A percentile compares a stretch with the other conserved stretches of the same genome.
Conservation (phyloP, 2,329 filamentous ascomycete genomes). For the Arthroderma uncinatum region DNA sequence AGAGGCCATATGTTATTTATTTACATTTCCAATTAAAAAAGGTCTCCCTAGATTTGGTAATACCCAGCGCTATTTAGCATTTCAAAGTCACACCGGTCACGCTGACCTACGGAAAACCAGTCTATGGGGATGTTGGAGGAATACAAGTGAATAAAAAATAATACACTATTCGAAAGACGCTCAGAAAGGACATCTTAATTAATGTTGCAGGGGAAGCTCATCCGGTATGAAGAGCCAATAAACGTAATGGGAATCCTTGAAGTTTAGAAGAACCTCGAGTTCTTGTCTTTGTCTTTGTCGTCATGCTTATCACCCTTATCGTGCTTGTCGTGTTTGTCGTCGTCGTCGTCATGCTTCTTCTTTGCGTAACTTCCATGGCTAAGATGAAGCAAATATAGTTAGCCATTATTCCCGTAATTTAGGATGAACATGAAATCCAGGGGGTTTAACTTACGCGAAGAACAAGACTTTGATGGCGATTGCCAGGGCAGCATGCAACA, state of each 20-base stretch:
- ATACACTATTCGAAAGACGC: conserved; percentile 1
- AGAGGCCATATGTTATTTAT: conserved; percentile 9
- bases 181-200: neutral
- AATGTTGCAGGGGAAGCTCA: neutral
- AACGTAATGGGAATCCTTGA: neutral
- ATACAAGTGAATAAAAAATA: conserved; percentile 4
- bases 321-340: conserved; percentile 23
- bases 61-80: conserved; percentile 4
- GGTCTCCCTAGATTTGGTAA: neutral
- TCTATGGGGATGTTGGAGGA: conserved; percentile 1
- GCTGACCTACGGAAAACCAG: neutral
- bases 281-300: conserved; percentile 1
- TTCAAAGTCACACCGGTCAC: neutral
- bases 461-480: conserved; percentile 94
- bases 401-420: conserved; percentile 10
- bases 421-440: neutral
- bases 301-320: conserved; percentile 23
- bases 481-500: conserved; percentile 76
- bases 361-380: conserved; percentile 53
- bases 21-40: conserved; percentile 6
- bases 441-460: conserved; percentile 56
- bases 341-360: conserved; percentile 28
- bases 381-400: conserved; percentile 8
- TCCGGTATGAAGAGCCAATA: neutral
- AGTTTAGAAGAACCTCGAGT: neutral